Percentiles rank a stretch among this genome's conserved stretches.
Evolutionary conservation across 352 stramenopile species (phyloP).

Genomic region (Pelagophyceae sp.): DNA sequence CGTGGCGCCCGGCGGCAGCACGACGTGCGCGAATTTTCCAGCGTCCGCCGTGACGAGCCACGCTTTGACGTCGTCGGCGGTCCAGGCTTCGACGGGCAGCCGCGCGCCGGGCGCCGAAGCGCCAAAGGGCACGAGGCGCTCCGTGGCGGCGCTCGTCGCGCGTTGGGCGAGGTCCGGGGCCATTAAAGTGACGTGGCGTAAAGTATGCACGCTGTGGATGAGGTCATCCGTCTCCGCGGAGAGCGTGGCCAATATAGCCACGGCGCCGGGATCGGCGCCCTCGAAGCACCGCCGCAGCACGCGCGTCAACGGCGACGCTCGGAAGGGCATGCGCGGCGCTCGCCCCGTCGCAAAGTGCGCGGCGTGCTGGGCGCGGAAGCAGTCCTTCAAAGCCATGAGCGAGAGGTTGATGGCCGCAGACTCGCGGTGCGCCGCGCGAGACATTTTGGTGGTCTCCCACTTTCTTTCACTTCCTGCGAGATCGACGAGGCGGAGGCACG

Average conservation of each 20-base stretch:
- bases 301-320: constrained; percentile 34
- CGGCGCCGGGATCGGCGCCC: constrained; percentile 12
- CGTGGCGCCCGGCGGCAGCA: constrained; percentile 25
- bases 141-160: background rate
- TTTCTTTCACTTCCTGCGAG: constrained; percentile 45
- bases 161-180: background rate
- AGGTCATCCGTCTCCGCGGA: constrained; percentile 33
- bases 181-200: constrained; percentile 39
- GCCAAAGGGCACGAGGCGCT: background rate
- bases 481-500: constrained; percentile 36
- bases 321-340: constrained; percentile 30
- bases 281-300: constrained; percentile 35
- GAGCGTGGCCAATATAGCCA: constrained; percentile 37
- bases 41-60: constrained; percentile 31
- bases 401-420: constrained; percentile 40
- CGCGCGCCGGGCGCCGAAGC: background rate
- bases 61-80: constrained; percentile 22
- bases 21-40: constrained; percentile 36
- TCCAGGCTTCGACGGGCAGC: constrained; percentile 21
- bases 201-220: constrained; percentile 39
- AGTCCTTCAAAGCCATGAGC: constrained; percentile 45
- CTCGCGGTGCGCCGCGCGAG: constrained; percentile 33
- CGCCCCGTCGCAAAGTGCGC: background rate
- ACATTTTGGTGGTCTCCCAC: constrained; percentile 38
- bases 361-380: constrained; percentile 36